Percentiles rank a stretch among this genome's conserved stretches.
Conservation (phyloP, 2,329 filamentous ascomycete genomes). For the Thielaviopsis euricoi region DNA sequence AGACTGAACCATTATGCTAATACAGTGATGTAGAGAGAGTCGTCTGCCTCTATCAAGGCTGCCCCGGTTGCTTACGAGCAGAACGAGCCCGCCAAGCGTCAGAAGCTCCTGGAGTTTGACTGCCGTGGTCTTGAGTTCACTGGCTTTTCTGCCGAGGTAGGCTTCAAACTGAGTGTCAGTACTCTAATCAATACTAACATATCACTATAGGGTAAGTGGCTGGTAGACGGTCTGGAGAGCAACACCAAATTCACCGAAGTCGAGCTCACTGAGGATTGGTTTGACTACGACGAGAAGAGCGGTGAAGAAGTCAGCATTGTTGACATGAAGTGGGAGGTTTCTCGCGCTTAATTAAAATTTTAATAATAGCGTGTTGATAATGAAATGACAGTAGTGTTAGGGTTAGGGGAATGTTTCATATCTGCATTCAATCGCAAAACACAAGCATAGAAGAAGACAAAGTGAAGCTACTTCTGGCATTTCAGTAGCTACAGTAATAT, state of each 20-base stretch:
- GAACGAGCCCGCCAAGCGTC: slow-evolving; percentile 52
- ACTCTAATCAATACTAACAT: background rate
- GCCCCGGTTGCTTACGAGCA: slow-evolving; percentile 57
- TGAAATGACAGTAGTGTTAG: background rate
- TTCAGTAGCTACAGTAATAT: background rate
- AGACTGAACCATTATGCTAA: background rate
- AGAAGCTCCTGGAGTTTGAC: slow-evolving; percentile 79
- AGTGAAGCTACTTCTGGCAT: background rate
- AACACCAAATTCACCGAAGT: slow-evolving; percentile 66
- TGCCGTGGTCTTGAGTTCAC: slow-evolving; percentile 86
- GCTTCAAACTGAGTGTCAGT: slow-evolving; percentile 6
- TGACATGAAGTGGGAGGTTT: slow-evolving; percentile 74
- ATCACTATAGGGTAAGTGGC: slow-evolving; percentile 60
- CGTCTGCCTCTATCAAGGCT: slow-evolving; percentile 68
- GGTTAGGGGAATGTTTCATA: background rate
- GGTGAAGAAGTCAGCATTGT: slow-evolving; percentile 85
- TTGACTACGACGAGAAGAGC: slow-evolving; percentile 91
- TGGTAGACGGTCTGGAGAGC: slow-evolving; percentile 67
- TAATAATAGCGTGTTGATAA: too few relatives aligned
- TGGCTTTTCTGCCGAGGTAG: slow-evolving; percentile 78
- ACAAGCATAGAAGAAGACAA: too few relatives aligned
- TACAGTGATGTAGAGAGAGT: slow-evolving; percentile 45
- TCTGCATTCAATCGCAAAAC: too few relatives aligned
- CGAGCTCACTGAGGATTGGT: slow-evolving; percentile 87
- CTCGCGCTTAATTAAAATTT: slow-evolving; percentile 38